Evolutionary conservation across 2,329 filamentous ascomycete genomes (phyloP).

Genomic region (Talaromyces pinophilus): DNA sequence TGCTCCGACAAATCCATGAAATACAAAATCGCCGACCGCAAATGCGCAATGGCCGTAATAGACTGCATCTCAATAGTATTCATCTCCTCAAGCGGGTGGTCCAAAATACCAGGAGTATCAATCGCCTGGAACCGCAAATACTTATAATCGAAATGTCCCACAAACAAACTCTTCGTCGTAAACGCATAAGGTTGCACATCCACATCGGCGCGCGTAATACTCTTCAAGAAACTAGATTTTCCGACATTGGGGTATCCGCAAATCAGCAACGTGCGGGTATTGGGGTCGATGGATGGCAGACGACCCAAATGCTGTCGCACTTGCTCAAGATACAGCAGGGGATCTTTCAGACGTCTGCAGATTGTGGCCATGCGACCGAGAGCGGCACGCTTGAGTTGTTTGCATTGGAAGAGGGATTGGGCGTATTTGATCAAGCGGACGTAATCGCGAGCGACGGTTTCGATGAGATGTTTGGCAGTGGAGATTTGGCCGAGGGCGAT

Average conservation of each 20-base stretch:
- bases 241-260: slow-evolving; percentile 98
- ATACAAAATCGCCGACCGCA: slow-evolving; percentile 92
- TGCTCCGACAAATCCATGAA: slow-evolving; percentile 98
- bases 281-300: slow-evolving; percentile 97
- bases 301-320: slow-evolving; percentile 95
- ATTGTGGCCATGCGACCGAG: slow-evolving; percentile 98
- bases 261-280: slow-evolving; percentile 91
- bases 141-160: slow-evolving; percentile 97
- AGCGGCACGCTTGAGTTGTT: slow-evolving; percentile 94
- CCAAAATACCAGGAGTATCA: slow-evolving; percentile 96
- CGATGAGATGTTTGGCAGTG: slow-evolving; percentile 93
- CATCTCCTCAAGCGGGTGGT: slow-evolving; percentile 98
- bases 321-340: slow-evolving; percentile 92
- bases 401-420: slow-evolving; percentile 96
- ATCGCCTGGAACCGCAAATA: slow-evolving; percentile 89
- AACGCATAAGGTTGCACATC: slow-evolving; percentile 98
- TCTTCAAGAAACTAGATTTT: slow-evolving; percentile 93
- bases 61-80: slow-evolving; percentile 99
- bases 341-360: slow-evolving; percentile 90
- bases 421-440: slow-evolving; percentile 95
- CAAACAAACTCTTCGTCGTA: slow-evolving; percentile 95
- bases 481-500: slow-evolving; percentile 95
- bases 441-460: slow-evolving; percentile 94
- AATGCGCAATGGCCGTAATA: slow-evolving; percentile 95
- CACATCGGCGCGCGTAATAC: slow-evolving; percentile 89